Evolutionary conservation across 2,329 filamentous ascomycete genomes (phyloP), one percentile per base, ranked within the genome.

Genomic region (Nemania sp.): DNA sequence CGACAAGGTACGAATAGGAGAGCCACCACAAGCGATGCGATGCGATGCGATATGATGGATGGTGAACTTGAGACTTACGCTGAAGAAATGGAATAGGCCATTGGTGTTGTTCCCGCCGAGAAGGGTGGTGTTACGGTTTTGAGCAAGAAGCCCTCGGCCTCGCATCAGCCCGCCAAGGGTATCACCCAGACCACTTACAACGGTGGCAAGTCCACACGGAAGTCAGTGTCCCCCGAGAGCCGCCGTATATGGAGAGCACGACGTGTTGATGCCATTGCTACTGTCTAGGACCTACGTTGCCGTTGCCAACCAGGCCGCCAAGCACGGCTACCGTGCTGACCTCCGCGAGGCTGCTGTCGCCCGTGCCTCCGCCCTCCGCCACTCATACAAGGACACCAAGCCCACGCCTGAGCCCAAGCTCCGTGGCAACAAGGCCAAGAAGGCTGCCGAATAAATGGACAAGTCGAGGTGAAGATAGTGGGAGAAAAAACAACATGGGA

Each of bases 301-400:
- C 73, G 87, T 98, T 77, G 92, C 92, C 81, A 90, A 87, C 83
- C 83, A 84, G 77, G 87, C 88, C 72, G 90, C 92, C 78, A 92
- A 92, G 87, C 85, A 85, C 77, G 86, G 88, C 76, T 99, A 98
- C 89, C 91, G 90, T 72, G 74, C 84, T 73, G 90, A 94, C 77
- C 84, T 93, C 79, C 89, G 89, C 71, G 80, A 85, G 74, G 83
- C 83, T 73, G 93, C 94, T 72, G 88, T 98, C 74, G 83, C 92
- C 79, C 91, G 95, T 75, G 92, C 90, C 76, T 92, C 89, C 74
- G 92, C 92, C 74, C 86, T 97, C 83, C 90, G 89, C 79, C 83
- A 84, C 74, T 87, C 90, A 72, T 90, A 96, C 86, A 85, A 84
- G 77, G 81, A 88, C 71, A 87, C 89, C 80, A 96, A 96, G 88